phyloP scores from a whole-genome alignment of 2,329 filamentous ascomycete genomes.

The Diplodia seriata region DNA sequence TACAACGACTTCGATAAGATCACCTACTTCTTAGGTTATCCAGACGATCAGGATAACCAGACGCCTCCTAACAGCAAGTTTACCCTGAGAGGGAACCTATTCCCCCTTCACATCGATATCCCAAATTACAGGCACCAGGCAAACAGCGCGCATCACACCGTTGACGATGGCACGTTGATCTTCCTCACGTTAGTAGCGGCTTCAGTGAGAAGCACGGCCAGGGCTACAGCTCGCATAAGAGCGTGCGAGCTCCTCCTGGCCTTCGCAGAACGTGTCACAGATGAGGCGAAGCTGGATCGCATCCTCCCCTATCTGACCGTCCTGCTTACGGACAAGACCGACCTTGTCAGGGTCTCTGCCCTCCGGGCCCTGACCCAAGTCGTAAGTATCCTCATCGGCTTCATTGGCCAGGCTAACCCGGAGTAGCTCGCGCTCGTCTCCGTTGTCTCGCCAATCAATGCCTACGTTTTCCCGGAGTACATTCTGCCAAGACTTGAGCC shows the following conservation, averaged over 20 bases:
- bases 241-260: slow-evolving; percentile 91
- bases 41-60: slow-evolving; percentile 56
- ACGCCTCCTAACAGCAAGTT: slow-evolving; percentile 43
- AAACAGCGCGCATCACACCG: slow-evolving; percentile 64
- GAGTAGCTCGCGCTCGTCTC: slow-evolving; percentile 74
- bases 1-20: slow-evolving; percentile 98
- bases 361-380: slow-evolving; percentile 88
- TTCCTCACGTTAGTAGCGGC: slow-evolving; percentile 90
- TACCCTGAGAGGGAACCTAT: slow-evolving; percentile 63
- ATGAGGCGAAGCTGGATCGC: slow-evolving; percentile 94
- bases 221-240: slow-evolving; percentile 83
- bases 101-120: slow-evolving; percentile 85
- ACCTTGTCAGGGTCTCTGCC: slow-evolving; percentile 84
- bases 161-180: slow-evolving; percentile 89
- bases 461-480: slow-evolving; percentile 71
- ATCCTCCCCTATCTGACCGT: slow-evolving; percentile 89
- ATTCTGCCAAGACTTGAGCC: slow-evolving; percentile 65
- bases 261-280: slow-evolving; percentile 88
- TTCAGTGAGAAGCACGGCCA: slow-evolving; percentile 85
- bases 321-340: slow-evolving; percentile 79
- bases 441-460: slow-evolving; percentile 79
- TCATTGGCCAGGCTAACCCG: slow-evolving; percentile 22
- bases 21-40: slow-evolving; percentile 86
- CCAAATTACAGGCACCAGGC: slow-evolving; percentile 81
- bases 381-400: slow-evolving; percentile 39